Evolutionary conservation across 2,329 filamentous ascomycete genomes (phyloP).

Genomic region (Ophiostoma ulmi): DNA sequence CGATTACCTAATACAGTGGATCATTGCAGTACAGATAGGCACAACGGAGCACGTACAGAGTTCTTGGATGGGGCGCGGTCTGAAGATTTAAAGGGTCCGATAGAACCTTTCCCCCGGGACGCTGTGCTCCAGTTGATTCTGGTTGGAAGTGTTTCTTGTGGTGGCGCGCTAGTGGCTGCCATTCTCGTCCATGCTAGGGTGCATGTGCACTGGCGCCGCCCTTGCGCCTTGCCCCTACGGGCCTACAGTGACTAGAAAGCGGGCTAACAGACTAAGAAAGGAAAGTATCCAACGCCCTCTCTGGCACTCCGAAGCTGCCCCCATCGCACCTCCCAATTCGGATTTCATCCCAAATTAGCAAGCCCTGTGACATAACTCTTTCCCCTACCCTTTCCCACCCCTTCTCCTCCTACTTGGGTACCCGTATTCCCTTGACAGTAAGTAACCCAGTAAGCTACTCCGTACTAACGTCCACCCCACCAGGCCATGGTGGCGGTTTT

Average conservation of each 20-base stretch:
- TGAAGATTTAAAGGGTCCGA: neutral
- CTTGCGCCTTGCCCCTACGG: neutral
- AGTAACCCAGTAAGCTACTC: neutral
- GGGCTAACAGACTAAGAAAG: neutral
- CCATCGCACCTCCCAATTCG: slow-evolving; percentile 7
- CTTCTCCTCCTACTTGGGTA: neutral
- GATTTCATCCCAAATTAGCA: slow-evolving; percentile 2
- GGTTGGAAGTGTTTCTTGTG: neutral
- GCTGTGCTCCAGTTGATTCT: neutral
- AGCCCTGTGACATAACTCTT: neutral
- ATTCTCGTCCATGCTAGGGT: slow-evolving; percentile 17
- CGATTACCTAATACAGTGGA: neutral
- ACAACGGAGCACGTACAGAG: too few relatives aligned
- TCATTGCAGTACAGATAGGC: neutral
- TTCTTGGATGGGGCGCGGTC: neutral
- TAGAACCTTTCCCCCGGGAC: slow-evolving; percentile 11
- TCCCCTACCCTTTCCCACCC: neutral
- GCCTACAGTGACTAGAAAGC: neutral
- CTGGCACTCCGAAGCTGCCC: neutral
- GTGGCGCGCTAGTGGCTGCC: slow-evolving; percentile 13
- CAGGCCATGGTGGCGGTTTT: neutral
- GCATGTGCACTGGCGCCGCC: slow-evolving; percentile 10
- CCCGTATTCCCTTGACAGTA: neutral
- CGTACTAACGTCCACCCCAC: neutral
- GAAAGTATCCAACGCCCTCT: neutral